Evolutionary conservation across 164 flowering plant species (phyloP).

Genomic region (Vitis rotundifolia): DNA sequence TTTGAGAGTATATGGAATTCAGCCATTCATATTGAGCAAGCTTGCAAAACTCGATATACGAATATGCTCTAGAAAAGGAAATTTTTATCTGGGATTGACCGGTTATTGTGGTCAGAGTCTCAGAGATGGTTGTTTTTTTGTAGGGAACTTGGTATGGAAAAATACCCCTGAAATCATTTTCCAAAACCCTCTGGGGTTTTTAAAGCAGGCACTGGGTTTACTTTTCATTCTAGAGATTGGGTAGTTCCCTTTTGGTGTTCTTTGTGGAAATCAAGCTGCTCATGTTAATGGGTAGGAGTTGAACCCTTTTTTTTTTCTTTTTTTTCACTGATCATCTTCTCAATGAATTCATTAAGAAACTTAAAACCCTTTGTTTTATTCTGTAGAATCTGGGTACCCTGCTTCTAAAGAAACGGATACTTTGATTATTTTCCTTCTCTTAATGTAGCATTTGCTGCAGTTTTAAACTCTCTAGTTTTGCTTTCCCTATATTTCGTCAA

Average conservation of each 20-base stretch:
- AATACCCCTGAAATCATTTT: background rate
- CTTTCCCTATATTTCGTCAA: slow-evolving; percentile 11
- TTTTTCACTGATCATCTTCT: background rate
- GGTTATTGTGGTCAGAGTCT: background rate
- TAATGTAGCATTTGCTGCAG: background rate
- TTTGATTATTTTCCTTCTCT: background rate
- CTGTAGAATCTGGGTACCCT: background rate
- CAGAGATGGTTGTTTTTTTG: background rate
- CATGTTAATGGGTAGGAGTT: background rate
- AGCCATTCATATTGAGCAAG: background rate
- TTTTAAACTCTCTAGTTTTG: background rate
- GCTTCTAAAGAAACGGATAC: background rate
- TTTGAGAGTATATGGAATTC: background rate
- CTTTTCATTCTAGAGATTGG: background rate
- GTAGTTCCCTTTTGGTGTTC: background rate
- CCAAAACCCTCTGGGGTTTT: slow-evolving; percentile 1
- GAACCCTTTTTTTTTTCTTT: background rate
- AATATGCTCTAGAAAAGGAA: background rate
- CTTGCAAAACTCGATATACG: background rate
- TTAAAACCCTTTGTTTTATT: background rate
- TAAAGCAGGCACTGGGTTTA: background rate
- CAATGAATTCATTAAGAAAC: background rate
- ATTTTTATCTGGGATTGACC: background rate
- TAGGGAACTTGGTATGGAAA: background rate
- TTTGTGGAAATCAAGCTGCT: background rate